Conservation (phyloP, 2,329 filamentous ascomycete species). For the Rhynchosporium secalis region DNA sequence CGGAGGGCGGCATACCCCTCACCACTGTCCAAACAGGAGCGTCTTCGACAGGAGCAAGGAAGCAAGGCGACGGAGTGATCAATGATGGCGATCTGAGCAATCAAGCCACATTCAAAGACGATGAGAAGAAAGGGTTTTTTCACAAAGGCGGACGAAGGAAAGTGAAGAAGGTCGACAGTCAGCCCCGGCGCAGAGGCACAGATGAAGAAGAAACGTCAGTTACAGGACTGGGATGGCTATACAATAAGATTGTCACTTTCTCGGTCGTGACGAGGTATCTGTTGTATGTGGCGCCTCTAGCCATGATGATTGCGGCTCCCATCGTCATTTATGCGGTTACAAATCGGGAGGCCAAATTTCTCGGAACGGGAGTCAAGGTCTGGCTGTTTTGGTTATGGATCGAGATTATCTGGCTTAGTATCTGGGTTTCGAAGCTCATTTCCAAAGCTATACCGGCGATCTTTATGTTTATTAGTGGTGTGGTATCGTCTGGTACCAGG, state of each 20-base stretch:
- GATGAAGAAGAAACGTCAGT: constrained; percentile 55
- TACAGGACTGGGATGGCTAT: constrained; percentile 65
- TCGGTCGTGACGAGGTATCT: constrained; percentile 66
- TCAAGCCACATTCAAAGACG: constrained; percentile 28
- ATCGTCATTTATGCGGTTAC: constrained; percentile 49
- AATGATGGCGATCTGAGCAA: constrained; percentile 20
- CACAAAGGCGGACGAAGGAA: constrained; percentile 48
- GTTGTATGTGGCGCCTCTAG: constrained; percentile 66
- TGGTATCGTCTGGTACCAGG: constrained; percentile 67
- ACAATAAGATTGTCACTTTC: constrained; percentile 63
- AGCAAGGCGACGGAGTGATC: constrained; percentile 43
- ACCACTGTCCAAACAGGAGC: constrained; percentile 55
- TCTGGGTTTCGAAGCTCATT: constrained; percentile 67
- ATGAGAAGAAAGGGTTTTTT: constrained; percentile 37
- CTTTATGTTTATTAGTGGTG: constrained; percentile 69
- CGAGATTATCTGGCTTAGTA: constrained; percentile 64
- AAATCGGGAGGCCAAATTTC: constrained; percentile 32
- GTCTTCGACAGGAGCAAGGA: constrained; percentile 56
- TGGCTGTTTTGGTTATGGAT: constrained; percentile 69
- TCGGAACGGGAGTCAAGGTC: constrained; percentile 48
- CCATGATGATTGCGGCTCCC: constrained; percentile 60
- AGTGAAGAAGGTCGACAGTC: constrained; percentile 43
- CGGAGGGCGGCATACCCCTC: constrained; percentile 52
- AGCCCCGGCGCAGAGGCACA: constrained; percentile 46
- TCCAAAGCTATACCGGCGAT: constrained; percentile 59